These are phyloP conservation scores for Astraeus odoratus DNA, from an alignment of 768 basidiomycete genomes.

Conservation along the genomic window DNA sequence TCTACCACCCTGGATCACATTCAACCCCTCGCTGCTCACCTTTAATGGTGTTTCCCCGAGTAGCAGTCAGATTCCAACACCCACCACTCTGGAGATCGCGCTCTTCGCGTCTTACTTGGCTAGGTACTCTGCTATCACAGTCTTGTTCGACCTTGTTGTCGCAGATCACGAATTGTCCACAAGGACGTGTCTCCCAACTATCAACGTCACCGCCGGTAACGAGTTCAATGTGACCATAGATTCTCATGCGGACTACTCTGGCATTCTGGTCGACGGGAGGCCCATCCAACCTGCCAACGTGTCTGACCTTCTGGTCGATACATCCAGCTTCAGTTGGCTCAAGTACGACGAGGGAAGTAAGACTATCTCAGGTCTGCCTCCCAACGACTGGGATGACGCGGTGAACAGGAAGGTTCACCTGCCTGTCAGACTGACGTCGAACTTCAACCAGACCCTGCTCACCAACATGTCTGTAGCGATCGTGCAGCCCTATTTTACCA, in stretches of 20 bases:
- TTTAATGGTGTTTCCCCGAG: constrained; percentile 73
- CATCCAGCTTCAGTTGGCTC: constrained; percentile 53
- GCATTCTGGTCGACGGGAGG: constrained; percentile 56
- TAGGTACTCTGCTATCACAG: constrained; percentile 56
- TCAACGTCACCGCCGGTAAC: constrained; percentile 62
- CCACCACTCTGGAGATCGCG: constrained; percentile 41
- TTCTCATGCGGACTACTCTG: constrained; percentile 53
- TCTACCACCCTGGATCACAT: constrained; percentile 71
- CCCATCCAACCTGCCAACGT: constrained; percentile 56
- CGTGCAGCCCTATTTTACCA: constrained; percentile 67
- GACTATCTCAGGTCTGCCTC: constrained; percentile 62
- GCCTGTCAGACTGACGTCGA: constrained; percentile 55
- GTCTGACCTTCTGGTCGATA: constrained; percentile 49
- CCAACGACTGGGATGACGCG: constrained; percentile 32
- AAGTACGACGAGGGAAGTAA: constrained; percentile 48
- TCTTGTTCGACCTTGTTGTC: constrained; percentile 61
- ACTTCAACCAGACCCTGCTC: constrained; percentile 60
- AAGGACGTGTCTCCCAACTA: constrained; percentile 43
- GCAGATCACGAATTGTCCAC: constrained; percentile 62
- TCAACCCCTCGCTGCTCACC: constrained; percentile 60
- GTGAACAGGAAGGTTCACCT: constrained; percentile 32
- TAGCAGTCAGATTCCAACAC: constrained; percentile 31
- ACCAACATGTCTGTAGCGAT: constrained; percentile 61
- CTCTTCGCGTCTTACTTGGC: constrained; percentile 67
- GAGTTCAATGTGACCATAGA: constrained; percentile 45